Evolutionary conservation across 2,329 filamentous ascomycete genomes (phyloP).

Genomic region (Trichoderma citrinoviride): DNA sequence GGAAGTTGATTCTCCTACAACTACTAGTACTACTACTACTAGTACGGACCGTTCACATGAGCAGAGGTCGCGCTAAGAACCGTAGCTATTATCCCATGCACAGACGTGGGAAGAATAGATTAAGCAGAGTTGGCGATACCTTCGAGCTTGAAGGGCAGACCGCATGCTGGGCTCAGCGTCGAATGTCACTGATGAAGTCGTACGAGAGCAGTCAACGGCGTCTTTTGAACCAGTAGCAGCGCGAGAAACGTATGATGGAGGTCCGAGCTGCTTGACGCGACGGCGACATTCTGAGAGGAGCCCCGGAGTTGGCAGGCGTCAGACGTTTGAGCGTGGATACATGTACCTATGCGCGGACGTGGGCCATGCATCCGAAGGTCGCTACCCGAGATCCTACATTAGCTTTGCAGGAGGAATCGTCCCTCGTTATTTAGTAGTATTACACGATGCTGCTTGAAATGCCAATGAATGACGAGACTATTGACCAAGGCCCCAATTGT

Average conservation of each 20-base stretch:
- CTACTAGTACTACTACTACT: too few species aligned
- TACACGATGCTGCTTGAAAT: not conserved
- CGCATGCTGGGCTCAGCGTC: not conserved
- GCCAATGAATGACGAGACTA: not conserved
- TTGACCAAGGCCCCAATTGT: not conserved
- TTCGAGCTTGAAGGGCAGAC: not conserved
- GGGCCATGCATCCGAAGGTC: not conserved
- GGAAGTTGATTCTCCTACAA: not conserved
- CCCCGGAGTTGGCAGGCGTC: not conserved
- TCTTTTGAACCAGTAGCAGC: not conserved
- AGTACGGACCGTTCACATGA: too few species aligned
- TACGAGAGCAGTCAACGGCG: not conserved
- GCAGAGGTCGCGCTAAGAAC: not conserved
- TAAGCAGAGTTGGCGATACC: not conserved
- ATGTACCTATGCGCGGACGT: not conserved
- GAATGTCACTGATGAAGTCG: not conserved
- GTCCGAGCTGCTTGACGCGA: not conserved
- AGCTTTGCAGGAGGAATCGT: not conserved
- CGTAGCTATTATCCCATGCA: conserved; percentile 3
- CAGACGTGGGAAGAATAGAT: not conserved
- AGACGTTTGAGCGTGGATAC: not conserved
- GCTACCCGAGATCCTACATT: conserved; percentile 8
- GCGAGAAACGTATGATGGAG: not conserved
- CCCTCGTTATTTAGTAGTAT: too few species aligned
- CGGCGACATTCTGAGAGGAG: not conserved